Evolutionary conservation across 2,329 filamentous ascomycete genomes (phyloP), one percentile per base, ranked within the genome.

Genomic region (Sclerotinia minor): DNA sequence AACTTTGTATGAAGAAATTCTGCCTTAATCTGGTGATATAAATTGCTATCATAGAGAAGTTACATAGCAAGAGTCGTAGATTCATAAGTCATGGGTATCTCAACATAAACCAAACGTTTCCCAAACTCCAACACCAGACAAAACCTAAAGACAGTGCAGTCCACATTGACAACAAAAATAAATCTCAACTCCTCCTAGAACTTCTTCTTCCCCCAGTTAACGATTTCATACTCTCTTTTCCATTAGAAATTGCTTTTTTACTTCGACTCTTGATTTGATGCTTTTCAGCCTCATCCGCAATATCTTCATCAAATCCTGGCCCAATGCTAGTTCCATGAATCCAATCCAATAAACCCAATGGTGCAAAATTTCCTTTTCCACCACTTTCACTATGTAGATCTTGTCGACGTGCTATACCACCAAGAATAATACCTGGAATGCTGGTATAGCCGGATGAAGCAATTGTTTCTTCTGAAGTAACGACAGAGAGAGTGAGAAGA

Each of bases 391-490:
- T 87, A 74, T 90, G 88, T 4, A 81, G 80, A 69, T 85, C 83
- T 4, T 79, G 80, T 15, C 83, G 76, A 26, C 82, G 78, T 2
- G 83, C 81, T 77, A 86, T 84, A 11, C 84, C 83, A 0, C 78
- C 76, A 3, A 85, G 72, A 71, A 86, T 80, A 61, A 85, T 84
- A 0, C 80, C 82, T 0, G 83, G 84, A 0, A 85, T 73, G 8
- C 86, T 79, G 21, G 82, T 85, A 78, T 92, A 93, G 0, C 90
- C 89, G 0, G 87, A 90, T 78, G 86, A 87, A 38, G 87, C 81
- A 59, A 92, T 79, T 0, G 87, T 86, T 71, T 92, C 89, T 71
- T 92, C 88, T 0, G 88, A 74, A 3, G 88, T 90, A 70, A 85
- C 84, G 35, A 92, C 75, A 0, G 83, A 82, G 21, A 88, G 80